These are phyloP conservation scores for Aspergillus jensenii DNA, from an alignment of 2,329 filamentous ascomycete species.

Conservation along the genomic window DNA sequence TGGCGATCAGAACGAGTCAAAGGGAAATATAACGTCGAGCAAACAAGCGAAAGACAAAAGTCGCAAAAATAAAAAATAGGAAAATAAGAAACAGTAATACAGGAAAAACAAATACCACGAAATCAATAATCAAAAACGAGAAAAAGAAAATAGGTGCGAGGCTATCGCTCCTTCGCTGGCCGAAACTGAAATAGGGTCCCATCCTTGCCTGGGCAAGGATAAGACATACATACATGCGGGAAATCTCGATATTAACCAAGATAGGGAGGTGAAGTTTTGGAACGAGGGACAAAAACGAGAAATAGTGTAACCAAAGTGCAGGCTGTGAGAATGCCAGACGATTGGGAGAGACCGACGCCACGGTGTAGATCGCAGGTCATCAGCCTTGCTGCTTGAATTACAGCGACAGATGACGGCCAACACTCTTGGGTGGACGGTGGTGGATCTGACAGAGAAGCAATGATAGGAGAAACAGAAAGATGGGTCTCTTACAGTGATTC, in stretches of 20 bases:
- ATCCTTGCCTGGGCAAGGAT: conserved; percentile 23
- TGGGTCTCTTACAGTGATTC: conserved; percentile 23
- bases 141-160: conserved; percentile 17
- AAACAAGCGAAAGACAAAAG: conserved; percentile 20
- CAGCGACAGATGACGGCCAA: conserved; percentile 4
- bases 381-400: conserved; percentile 10
- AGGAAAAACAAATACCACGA: conserved; percentile 12
- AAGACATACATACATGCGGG: conserved; percentile 9
- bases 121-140: conserved; percentile 24
- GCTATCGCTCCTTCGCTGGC: conserved; percentile 15
- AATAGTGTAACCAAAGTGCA: conserved; percentile 17
- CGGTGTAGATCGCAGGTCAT: conserved; percentile 22
- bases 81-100: conserved; percentile 20
- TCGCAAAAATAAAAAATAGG: conserved; percentile 6
- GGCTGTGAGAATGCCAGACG: conserved; percentile 15
- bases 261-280: conserved; percentile 16
- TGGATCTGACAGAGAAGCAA: conserved; percentile 14
- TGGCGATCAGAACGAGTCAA: conserved; percentile 23
- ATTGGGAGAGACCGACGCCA: conserved; percentile 17
- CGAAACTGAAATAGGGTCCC: conserved; percentile 25
- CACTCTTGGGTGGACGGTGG: background rate
- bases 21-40: conserved; percentile 18
- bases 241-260: conserved; percentile 19
- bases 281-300: conserved; percentile 4
- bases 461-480: conserved; percentile 7